phyloP scores from a whole-genome alignment of 2,329 filamentous ascomycete genomes.

The Verticillium tricorpus region DNA sequence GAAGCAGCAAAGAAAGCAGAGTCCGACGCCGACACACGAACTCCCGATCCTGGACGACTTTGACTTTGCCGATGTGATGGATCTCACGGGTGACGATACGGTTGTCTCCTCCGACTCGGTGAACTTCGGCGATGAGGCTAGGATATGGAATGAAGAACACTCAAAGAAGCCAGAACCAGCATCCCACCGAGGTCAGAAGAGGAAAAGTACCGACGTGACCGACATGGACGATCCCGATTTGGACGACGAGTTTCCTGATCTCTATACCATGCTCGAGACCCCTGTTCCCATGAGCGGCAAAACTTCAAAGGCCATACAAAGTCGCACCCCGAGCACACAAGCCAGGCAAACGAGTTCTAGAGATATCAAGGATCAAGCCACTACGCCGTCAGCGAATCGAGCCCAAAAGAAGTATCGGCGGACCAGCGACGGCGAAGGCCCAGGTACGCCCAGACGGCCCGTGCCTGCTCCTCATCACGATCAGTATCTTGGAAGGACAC shows the following conservation, averaged over 20 bases:
- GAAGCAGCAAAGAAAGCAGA: not conserved
- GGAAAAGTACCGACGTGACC: slow-evolving; percentile 45
- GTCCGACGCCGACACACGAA: not conserved
- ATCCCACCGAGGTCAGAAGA: slow-evolving; percentile 40
- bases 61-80: slow-evolving; percentile 24
- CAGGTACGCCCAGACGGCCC: slow-evolving; percentile 6
- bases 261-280: slow-evolving; percentile 43
- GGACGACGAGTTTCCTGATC: slow-evolving; percentile 47
- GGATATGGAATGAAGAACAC: slow-evolving; percentile 38
- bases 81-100: slow-evolving; percentile 31
- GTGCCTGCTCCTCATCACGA: slow-evolving; percentile 3
- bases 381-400: slow-evolving; percentile 16
- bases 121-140: slow-evolving; percentile 30
- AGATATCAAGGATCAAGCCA: slow-evolving; percentile 14
- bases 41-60: slow-evolving; percentile 14
- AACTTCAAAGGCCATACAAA: slow-evolving; percentile 18
- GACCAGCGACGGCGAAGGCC: slow-evolving; percentile 2
- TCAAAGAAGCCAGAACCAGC: slow-evolving; percentile 31
- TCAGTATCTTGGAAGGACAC: slow-evolving; percentile 10
- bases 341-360: slow-evolving; percentile 7
- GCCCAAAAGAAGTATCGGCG: slow-evolving; percentile 14
- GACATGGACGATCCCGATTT: slow-evolving; percentile 16
- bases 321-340: slow-evolving; percentile 5
- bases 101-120: slow-evolving; percentile 27
- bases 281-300: slow-evolving; percentile 23